Base-by-base conservation (phyloP, 208 protist species). In the Leishmania braziliensis region DNA sequence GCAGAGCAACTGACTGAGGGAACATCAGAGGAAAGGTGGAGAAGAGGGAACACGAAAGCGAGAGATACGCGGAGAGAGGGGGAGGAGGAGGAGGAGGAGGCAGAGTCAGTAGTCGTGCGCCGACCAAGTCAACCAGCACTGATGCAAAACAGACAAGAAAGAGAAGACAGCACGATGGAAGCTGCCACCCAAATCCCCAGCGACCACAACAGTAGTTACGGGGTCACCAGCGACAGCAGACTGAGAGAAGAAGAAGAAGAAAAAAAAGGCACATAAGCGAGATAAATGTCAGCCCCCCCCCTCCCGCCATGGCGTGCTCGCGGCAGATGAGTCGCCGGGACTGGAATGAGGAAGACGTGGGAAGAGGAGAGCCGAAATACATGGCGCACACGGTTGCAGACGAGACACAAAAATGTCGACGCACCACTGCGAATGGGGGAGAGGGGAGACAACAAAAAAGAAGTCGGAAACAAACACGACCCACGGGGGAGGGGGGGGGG, bases 311-410 rank as follows among this genome's bases (percentile, higher is more conserved):
- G 36, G 36, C 1, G 36, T 2, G 36, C 1, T 39, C 36, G 36
- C 1, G 62, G 62, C 23, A 66, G 62, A 43, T 70, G 0, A 39
- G 36, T 36, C 16, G 43, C 46, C 8, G 26, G 26, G n/a, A n/a
- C 12, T 33, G 58, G 16, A 63, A 63, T 20, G n/a, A 63, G 23
- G 58, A 20, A 63, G n/a, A 9, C 20, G 18, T 63, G 12, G 58
- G 58, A 20, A n/a, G 58, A 26, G 58, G 58, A 6, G 36, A 39
- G 36, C 36, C 36, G 36, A 39, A 39, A 0, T 39, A 39, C 36
- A 39, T 2, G 36, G 36, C 36, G 36, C 29, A 68, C 74, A 77
- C 60, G 71, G 43, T 58, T 46, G 60, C 76, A 79, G 39, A 73
- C 65, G 29, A 73, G 26, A 70, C 36, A 78, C 36, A 78, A 4